Evolutionary conservation across 768 basidiomycete species (phyloP), one percentile per base, ranked within the genome.

Genomic region (Suillus fuscotomentosus): DNA sequence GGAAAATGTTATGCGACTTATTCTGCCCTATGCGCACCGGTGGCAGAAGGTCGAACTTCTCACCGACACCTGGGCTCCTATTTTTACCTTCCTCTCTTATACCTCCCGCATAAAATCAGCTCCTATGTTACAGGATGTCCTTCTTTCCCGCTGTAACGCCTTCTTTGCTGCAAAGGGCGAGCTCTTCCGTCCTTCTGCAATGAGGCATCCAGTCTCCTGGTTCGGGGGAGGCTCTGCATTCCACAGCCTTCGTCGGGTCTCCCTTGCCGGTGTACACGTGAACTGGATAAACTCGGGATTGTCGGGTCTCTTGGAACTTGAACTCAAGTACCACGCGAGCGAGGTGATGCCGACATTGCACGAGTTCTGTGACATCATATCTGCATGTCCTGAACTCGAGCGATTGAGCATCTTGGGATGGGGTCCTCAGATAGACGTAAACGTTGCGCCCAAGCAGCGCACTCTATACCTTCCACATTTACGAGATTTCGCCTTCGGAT

Each of bases 51-150:
- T 88, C 54, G 81, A 83, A 56, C 75, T 88, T n/a, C 72, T 84
- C 56, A 80, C 84, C 1, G 87, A 88, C 66, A 88, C 84, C 5
- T 88, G 87, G 86, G 76, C 78, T 2, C 86, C 87, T 13, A 82
- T 87, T 14, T 83, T 81, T 68, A 75, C 79, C 10, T 86, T 87
- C 67, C 79, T 88, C 11, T 77, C 74, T 43, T 76, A 73, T 61
- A 80, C 82, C 5, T 72, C 70, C 13, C 61, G 71, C 10, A 71
- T 79, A 34, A 70, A 72, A 6, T 68, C 75, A 1, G 73, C 76
- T 0, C 81, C 82, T 1, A 66, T 72, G 22, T 73, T 88, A 6
- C 74, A 80, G 62, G 70, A 69, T 3, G 69, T 88, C 39, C 77
- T 77, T 4, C 77, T 88, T 1, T 81, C 82, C 20, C 79, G 87